phyloP scores from a whole-genome alignment of 2,329 filamentous ascomycete genomes.

The Verticillium nonalfalfae region DNA sequence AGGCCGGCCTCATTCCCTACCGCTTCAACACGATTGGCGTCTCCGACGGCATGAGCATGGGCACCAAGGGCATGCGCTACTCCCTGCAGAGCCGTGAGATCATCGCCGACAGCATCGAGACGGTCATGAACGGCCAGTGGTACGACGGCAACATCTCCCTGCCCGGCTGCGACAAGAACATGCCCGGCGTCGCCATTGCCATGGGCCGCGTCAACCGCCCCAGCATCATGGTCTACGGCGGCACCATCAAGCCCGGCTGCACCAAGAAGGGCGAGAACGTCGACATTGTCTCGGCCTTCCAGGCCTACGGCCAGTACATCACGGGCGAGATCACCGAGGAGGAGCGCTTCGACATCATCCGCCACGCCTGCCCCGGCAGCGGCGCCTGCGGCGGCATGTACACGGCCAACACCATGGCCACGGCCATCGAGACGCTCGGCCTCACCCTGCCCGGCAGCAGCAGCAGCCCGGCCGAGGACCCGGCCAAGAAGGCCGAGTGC shows the following conservation, averaged over 20 bases:
- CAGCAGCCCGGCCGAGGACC: slow-evolving; percentile 69
- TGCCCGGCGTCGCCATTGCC: slow-evolving; percentile 87
- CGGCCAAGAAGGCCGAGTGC: slow-evolving; percentile 68
- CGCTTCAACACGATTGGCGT: slow-evolving; percentile 99
- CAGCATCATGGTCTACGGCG: slow-evolving; percentile 96
- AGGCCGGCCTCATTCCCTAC: slow-evolving; percentile 81
- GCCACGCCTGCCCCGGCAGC: slow-evolving; percentile 67
- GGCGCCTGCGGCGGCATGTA: slow-evolving; percentile 85
- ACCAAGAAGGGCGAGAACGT: slow-evolving; percentile 68
- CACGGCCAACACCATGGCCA: slow-evolving; percentile 91
- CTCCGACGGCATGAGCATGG: slow-evolving; percentile 97
- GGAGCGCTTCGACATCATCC: slow-evolving; percentile 88
- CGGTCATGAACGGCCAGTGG: slow-evolving; percentile 98
- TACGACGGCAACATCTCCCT: slow-evolving; percentile 97
- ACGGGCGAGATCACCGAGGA: slow-evolving; percentile 87
- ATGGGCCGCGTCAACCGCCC: slow-evolving; percentile 95
- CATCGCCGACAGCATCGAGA: slow-evolving; percentile 97
- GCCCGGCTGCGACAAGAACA: slow-evolving; percentile 99
- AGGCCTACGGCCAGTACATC: slow-evolving; percentile 94
- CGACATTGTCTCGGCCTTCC: slow-evolving; percentile 96
- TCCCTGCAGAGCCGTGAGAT: slow-evolving; percentile 91
- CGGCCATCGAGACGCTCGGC: slow-evolving; percentile 87
- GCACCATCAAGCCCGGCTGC: slow-evolving; percentile 88
- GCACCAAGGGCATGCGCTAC: slow-evolving; percentile 94
- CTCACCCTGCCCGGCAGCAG: slow-evolving; percentile 79